These are phyloP conservation scores for Saccharomycopsis vini DNA, from an alignment of 805 yeast species.

Conservation along the genomic window DNA sequence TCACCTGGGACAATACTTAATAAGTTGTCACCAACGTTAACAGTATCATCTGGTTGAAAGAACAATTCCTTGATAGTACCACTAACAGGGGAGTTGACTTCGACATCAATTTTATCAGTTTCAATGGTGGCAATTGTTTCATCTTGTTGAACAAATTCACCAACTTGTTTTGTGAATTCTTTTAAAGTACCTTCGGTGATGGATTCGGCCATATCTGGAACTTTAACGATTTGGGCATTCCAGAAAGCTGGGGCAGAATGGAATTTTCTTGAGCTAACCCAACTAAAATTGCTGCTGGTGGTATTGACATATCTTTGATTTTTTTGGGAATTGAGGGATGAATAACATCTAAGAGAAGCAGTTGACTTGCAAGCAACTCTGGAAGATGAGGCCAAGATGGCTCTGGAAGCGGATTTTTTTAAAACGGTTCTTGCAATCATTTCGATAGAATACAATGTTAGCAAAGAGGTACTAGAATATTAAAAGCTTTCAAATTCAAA, in stretches of 20 bases:
- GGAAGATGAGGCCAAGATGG: too few relatives aligned
- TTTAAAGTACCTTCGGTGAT: constrained; percentile 93
- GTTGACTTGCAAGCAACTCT: too few relatives aligned
- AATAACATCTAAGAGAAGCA: not conserved
- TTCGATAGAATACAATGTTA: too few relatives aligned
- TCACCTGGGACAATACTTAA: constrained; percentile 74
- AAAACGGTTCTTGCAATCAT: too few relatives aligned
- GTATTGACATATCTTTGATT: too few relatives aligned
- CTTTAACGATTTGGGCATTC: constrained; percentile 56
- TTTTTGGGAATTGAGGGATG: not conserved
- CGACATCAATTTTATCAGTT: constrained; percentile 96
- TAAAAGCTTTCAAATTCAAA: too few relatives aligned
- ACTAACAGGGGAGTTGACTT: constrained; percentile 87
- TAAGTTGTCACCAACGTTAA: constrained; percentile 90
- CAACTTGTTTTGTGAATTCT: constrained; percentile 61
- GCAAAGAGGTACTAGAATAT: too few relatives aligned
- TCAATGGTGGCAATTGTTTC: constrained; percentile 94
- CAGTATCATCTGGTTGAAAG: constrained; percentile 83
- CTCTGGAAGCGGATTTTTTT: too few relatives aligned
- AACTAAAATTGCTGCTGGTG: not conserved
- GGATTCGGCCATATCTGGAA: constrained; percentile 98
- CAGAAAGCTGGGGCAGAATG: constrained; percentile 10
- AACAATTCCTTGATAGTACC: constrained; percentile 84
- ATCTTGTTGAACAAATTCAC: constrained; percentile 79
- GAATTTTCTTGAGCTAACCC: not conserved